phyloP scores from a whole-genome alignment of 73 alveolate species.

The Symbiodinium pilosum region DNA sequence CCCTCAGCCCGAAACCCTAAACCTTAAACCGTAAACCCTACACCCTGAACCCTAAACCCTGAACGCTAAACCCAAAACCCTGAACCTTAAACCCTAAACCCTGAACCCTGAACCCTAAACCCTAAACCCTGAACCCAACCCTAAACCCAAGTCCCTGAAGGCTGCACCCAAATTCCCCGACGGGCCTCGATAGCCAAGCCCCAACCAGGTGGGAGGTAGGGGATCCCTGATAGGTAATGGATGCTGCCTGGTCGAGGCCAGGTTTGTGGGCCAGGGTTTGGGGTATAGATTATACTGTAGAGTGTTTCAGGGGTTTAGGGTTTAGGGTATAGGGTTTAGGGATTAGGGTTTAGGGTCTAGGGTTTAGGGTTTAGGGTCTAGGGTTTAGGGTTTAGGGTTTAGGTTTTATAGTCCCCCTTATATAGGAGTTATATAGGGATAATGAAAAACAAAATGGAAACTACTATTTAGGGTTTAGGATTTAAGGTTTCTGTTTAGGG shows the following conservation, averaged over 20 bases:
- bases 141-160: too few relatives aligned
- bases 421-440: too few relatives aligned
- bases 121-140: not conserved
- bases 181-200: conserved; percentile 38
- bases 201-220: conserved; percentile 66
- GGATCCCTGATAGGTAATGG: conserved; percentile 18
- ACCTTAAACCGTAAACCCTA: not conserved
- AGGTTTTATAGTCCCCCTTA: too few relatives aligned
- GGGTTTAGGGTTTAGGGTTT: too few relatives aligned
- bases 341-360: not conserved
- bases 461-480: too few relatives aligned
- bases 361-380: too few relatives aligned
- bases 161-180: not conserved
- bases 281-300: too few relatives aligned
- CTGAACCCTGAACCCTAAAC: not conserved
- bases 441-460: too few relatives aligned
- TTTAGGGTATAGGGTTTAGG: not conserved
- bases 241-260: conserved; percentile 8
- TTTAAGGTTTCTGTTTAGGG: too few relatives aligned
- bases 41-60: not conserved
- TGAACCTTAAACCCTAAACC: not conserved
- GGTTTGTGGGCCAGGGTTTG: not conserved
- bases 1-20: not conserved
- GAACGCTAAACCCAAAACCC: not conserved
- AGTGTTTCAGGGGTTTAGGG: not conserved